phyloP scores from a whole-genome alignment of 495 filamentous ascomycete genomes.

The Aspergillus steynii region DNA sequence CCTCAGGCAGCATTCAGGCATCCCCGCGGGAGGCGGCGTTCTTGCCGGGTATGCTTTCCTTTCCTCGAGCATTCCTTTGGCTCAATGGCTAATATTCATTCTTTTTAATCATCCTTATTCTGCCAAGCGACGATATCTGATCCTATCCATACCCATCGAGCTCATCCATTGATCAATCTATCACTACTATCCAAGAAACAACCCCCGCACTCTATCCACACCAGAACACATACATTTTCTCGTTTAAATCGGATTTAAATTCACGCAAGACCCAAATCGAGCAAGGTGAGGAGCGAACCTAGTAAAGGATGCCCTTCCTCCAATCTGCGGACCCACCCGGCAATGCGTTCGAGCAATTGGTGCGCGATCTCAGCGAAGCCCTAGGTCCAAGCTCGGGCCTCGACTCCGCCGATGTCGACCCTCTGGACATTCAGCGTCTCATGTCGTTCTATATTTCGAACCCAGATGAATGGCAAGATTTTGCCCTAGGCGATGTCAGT shows the following conservation, averaged over 20 bases:
- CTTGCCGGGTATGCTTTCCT: background rate
- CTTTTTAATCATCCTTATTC: too few relatives aligned
- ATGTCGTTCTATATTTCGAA: conserved; percentile 73
- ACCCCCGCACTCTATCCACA: too few relatives aligned
- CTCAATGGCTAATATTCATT: too few relatives aligned
- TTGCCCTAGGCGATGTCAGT: conserved; percentile 63
- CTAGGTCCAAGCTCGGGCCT: conserved; percentile 79
- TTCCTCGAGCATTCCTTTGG: background rate
- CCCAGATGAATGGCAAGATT: conserved; percentile 68
- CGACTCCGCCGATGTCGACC: conserved; percentile 75
- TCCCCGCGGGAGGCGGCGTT: conserved; percentile 9
- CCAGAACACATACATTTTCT: too few relatives aligned
- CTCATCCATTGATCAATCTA: too few relatives aligned
- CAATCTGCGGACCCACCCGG: conserved; percentile 11
- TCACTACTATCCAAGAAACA: too few relatives aligned
- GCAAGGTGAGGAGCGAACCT: background rate
- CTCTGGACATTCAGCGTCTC: conserved; percentile 60
- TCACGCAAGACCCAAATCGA: background rate
- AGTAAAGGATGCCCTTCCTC: conserved; percentile 38
- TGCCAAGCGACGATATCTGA: too few relatives aligned
- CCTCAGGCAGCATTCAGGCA: conserved; percentile 27
- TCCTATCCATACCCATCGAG: too few relatives aligned
- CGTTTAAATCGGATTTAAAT: too few relatives aligned
- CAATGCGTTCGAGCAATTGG: conserved; percentile 68
- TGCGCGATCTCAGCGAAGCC: conserved; percentile 66